These are phyloP conservation scores for Wickerhamiella dianesei DNA, from an alignment of 805 yeast genomes.

Conservation along the genomic window DNA sequence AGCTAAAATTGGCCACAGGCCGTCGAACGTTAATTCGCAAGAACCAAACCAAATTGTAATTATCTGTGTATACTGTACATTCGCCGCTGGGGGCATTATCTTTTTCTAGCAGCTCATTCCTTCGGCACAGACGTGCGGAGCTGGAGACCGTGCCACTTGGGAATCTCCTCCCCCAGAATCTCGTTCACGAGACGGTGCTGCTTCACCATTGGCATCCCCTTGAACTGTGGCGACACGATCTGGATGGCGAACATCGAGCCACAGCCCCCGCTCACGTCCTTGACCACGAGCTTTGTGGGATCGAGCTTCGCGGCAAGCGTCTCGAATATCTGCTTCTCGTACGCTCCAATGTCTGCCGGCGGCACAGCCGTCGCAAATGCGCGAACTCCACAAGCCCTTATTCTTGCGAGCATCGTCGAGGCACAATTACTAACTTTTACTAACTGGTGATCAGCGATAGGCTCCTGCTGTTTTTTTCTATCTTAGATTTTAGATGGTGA, in stretches of 20 bases:
- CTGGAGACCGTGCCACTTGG: conserved; percentile 91
- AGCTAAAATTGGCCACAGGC: too few species aligned
- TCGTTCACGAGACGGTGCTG: conserved; percentile 87
- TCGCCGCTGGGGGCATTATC: too few species aligned
- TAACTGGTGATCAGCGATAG: neutral
- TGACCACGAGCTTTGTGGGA: conserved; percentile 53
- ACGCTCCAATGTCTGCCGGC: conserved; percentile 32
- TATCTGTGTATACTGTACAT: too few species aligned
- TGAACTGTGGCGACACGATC: conserved; percentile 58
- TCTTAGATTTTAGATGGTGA: too few species aligned
- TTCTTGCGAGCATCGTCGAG: neutral
- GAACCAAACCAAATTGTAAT: too few species aligned
- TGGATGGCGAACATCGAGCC: conserved; percentile 94
- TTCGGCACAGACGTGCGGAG: conserved; percentile 48
- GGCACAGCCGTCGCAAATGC: neutral
- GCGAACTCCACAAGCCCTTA: neutral
- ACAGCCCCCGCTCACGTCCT: conserved; percentile 88
- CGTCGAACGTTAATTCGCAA: too few species aligned
- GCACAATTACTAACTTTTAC: neutral
- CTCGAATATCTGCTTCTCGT: conserved; percentile 50
- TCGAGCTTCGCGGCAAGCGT: conserved; percentile 41
- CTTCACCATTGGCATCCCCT: conserved; percentile 71
- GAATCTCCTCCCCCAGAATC: conserved; percentile 67
- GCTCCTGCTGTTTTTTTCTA: neutral
- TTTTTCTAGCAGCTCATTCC: too few species aligned